Percentiles rank a stretch among this genome's conserved stretches.
Evolutionary conservation across 805 yeast genomes (phyloP).

Genomic region (Yamadazyma philogaea): DNA sequence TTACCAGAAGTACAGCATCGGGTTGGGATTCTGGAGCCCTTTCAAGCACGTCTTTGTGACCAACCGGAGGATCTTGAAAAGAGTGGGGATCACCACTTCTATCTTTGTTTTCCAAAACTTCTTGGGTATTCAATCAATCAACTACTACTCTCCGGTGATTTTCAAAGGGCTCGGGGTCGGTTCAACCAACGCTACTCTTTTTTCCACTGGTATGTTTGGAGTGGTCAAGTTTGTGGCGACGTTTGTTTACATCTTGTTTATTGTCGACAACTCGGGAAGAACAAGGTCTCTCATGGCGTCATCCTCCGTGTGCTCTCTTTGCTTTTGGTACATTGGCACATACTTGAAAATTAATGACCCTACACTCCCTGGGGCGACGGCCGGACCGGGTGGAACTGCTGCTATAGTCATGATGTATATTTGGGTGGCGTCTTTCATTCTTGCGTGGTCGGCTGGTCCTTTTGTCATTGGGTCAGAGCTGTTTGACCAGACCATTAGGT

Average conservation of each 20-base stretch:
- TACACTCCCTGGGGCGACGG: constrained; percentile 7
- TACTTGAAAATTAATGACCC: constrained; percentile 41
- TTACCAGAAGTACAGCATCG: constrained; percentile 26
- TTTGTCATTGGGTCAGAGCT: constrained; percentile 48
- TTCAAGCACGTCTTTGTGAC: constrained; percentile 30
- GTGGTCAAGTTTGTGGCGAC: constrained; percentile 44
- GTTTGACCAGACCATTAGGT: constrained; percentile 40
- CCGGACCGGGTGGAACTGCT: constrained; percentile 34
- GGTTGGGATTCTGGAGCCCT: constrained; percentile 39
- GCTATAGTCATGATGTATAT: constrained; percentile 45
- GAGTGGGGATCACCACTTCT: constrained; percentile 35
- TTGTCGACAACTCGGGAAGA: constrained; percentile 48
- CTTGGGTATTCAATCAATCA: constrained; percentile 48
- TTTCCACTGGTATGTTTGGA: constrained; percentile 54
- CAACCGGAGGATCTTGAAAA: constrained; percentile 25
- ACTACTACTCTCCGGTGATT: constrained; percentile 51
- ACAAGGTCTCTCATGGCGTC: constrained; percentile 38
- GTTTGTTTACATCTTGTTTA: constrained; percentile 41
- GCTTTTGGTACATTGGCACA: constrained; percentile 49
- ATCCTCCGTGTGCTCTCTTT: constrained; percentile 39
- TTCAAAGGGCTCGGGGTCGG: constrained; percentile 48
- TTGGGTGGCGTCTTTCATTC: constrained; percentile 44
- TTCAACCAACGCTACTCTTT: constrained; percentile 43
- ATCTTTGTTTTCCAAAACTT: constrained; percentile 44
- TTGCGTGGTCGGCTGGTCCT: constrained; percentile 46